Evolutionary conservation across 352 stramenopile genomes (phyloP), one percentile per base, ranked within the genome.

Genomic region (Globisporangium radiosum): DNA sequence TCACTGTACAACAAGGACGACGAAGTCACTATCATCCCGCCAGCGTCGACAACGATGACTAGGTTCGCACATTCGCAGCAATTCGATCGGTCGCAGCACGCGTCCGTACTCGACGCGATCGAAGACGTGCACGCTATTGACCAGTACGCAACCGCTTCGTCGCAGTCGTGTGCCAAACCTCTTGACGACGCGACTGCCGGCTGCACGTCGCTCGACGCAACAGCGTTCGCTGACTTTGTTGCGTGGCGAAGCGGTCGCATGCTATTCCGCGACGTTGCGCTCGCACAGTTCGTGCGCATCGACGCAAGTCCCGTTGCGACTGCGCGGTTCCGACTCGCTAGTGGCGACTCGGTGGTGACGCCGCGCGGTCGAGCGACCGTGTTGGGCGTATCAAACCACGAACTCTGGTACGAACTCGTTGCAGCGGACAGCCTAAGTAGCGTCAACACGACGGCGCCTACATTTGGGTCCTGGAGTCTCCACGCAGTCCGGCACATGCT

Each of bases 1-100:
- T 96, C 88, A 3, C 70, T 97, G 65, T 97, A 97, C 65, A 97
- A 97, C 69, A 96, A 95, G 60, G 87, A 92, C 48, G 88, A 96
- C 52, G 81, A 90, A 50, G 54, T 96, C 14, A 93, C 84, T 8
- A 52, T 96, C 15, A 66, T 92, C 5, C 77, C 77, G 33, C 71
- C 78, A 33, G 52, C 60, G 14, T 53, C 47, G 5, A 37, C 39
- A 11, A 36, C 54, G 43, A 36, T 56, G 40, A 44, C 40, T 44
- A 13, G 7, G 38, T 49, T 50, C 51, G 59, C 19, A 17, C 59
- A 48, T 47, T 61, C 54, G n/a, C 14, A 36, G 17, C 42, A 3
- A 47, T 38, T 47, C 13, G 54, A 55, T 11, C 52, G 39, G 13
- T 59, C 66, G 7, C 75, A 83, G 55, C 71, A 79, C 47, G 65